phyloP scores from a whole-genome alignment of 2,329 filamentous ascomycete species.

The Pezicula carpinea region DNA sequence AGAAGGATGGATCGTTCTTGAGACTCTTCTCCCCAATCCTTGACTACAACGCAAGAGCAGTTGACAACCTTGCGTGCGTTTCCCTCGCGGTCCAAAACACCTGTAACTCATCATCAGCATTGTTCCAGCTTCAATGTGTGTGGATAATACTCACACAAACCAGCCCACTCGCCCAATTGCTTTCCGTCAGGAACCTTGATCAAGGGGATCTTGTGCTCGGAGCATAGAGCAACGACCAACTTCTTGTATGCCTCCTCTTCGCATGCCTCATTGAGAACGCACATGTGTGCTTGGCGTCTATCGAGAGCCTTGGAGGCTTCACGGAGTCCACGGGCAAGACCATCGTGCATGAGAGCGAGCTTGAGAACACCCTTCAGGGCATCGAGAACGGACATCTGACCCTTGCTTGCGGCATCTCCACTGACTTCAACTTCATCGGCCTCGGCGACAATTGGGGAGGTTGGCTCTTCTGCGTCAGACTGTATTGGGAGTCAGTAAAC shows the following conservation, averaged over 20 bases:
- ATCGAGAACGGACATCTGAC: slow-evolving; percentile 96
- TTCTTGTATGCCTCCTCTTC: slow-evolving; percentile 99
- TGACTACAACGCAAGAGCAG: slow-evolving; percentile 99
- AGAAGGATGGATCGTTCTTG: slow-evolving; percentile 98
- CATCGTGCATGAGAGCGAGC: slow-evolving; percentile 98
- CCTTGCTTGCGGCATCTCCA: slow-evolving; percentile 79
- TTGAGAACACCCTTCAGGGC: slow-evolving; percentile 98
- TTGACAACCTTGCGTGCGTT: slow-evolving; percentile 99
- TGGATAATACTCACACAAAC: slow-evolving; percentile 78
- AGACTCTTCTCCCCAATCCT: slow-evolving; percentile 99
- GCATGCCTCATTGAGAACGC: slow-evolving; percentile 98
- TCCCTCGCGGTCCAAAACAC: slow-evolving; percentile 97
- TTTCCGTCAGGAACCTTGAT: slow-evolving; percentile 99
- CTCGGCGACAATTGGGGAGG: slow-evolving; percentile 73
- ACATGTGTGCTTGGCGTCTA: slow-evolving; percentile 99
- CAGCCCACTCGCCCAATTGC: slow-evolving; percentile 99
- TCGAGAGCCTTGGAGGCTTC: slow-evolving; percentile 99
- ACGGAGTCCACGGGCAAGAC: slow-evolving; percentile 95
- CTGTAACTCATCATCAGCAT: slow-evolving; percentile 40
- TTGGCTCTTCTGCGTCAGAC: slow-evolving; percentile 99
- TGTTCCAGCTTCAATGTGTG: slow-evolving; percentile 11
- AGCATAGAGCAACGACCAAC: slow-evolving; percentile 97
- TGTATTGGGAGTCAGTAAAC: slow-evolving; percentile 32
- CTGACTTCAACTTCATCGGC: slow-evolving; percentile 90
- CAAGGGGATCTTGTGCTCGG: slow-evolving; percentile 98